Percentiles rank a stretch among this genome's conserved stretches.
phyloP scores from a whole-genome alignment of 2,329 filamentous ascomycete species.

The Reticulascus tulasneorum region DNA sequence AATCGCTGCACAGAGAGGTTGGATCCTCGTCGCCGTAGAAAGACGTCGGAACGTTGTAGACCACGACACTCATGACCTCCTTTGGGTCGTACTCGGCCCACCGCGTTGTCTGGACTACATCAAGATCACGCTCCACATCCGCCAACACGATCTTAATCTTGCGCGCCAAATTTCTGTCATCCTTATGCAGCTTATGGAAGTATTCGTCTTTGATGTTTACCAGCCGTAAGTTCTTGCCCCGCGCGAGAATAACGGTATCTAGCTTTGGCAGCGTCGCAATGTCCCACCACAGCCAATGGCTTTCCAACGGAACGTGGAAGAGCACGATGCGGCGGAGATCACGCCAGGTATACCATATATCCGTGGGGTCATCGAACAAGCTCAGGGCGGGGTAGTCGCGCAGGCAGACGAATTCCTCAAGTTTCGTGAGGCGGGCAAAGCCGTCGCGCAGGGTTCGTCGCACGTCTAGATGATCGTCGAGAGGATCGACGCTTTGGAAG shows the following conservation, averaged over 20 bases:
- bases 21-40: slow-evolving; percentile 34
- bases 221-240: slow-evolving; percentile 25
- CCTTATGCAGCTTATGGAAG: slow-evolving; percentile 28
- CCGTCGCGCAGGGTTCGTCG: slow-evolving; percentile 38
- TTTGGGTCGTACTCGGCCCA: slow-evolving; percentile 32
- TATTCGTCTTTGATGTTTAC: slow-evolving; percentile 38
- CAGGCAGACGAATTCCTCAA: slow-evolving; percentile 46
- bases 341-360: slow-evolving; percentile 41
- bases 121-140: slow-evolving; percentile 12
- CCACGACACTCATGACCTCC: slow-evolving; percentile 32
- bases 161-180: slow-evolving; percentile 20
- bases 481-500: slow-evolving; percentile 36
- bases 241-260: slow-evolving; percentile 38
- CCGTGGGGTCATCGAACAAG: slow-evolving; percentile 25
- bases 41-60: slow-evolving; percentile 33
- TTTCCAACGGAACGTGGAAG: slow-evolving; percentile 34
- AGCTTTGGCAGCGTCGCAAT: slow-evolving; percentile 32
- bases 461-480: slow-evolving; percentile 36
- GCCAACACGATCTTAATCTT: slow-evolving; percentile 17
- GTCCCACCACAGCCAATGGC: slow-evolving; percentile 33
- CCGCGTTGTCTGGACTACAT: slow-evolving; percentile 19
- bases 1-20: slow-evolving; percentile 32
- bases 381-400: slow-evolving; percentile 41
- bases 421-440: slow-evolving; percentile 34
- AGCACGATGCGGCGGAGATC: slow-evolving; percentile 37